These are phyloP conservation scores for Sphaerulina vaccinii DNA, from an alignment of 2,329 filamentous ascomycete genomes.

Conservation along the genomic window DNA sequence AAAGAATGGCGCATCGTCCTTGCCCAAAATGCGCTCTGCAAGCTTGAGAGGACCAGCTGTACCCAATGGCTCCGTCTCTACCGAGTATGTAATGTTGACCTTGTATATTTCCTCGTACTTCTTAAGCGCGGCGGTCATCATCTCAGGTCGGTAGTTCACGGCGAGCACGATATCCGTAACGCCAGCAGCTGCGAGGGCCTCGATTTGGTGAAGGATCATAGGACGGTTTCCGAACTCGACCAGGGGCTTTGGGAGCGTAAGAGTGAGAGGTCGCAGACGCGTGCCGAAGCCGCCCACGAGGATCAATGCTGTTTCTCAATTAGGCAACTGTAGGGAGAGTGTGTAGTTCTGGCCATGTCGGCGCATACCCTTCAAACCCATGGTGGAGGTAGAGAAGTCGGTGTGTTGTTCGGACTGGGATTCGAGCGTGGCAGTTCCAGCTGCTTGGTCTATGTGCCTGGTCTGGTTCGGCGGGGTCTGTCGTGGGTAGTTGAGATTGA, in stretches of 20 bases:
- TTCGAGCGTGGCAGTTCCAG: constrained; percentile 17
- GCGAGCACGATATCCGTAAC: constrained; percentile 97
- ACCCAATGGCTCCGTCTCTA: constrained; percentile 92
- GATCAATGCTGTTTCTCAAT: constrained; percentile 73
- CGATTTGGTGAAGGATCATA: constrained; percentile 98
- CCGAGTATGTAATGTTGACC: constrained; percentile 94
- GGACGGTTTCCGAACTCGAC: constrained; percentile 99
- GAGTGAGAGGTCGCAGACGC: constrained; percentile 91
- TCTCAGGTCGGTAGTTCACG: constrained; percentile 97
- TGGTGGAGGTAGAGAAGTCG: constrained; percentile 14
- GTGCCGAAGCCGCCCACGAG: constrained; percentile 99
- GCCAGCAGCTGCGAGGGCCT: constrained; percentile 86
- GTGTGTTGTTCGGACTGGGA: constrained; percentile 14
- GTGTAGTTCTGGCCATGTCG: constrained; percentile 1
- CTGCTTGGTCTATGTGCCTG: no score
- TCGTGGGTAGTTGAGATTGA: no score
- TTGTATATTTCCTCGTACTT: constrained; percentile 94
- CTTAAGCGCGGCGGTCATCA: constrained; percentile 91
- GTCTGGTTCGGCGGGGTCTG: no score
- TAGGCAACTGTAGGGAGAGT: constrained; percentile 20
- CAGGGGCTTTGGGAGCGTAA: constrained; percentile 94
- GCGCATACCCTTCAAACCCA: constrained; percentile 26
- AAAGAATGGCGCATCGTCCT: constrained; percentile 94
- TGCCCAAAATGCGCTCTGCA: constrained; percentile 84
- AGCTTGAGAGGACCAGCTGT: constrained; percentile 95